A percentile compares a stretch with the other conserved stretches of the same genome.
These are phyloP conservation scores for Coemansia sp. DNA, from an alignment of 192 early-diverging fungal species.

Conservation along the genomic window DNA sequence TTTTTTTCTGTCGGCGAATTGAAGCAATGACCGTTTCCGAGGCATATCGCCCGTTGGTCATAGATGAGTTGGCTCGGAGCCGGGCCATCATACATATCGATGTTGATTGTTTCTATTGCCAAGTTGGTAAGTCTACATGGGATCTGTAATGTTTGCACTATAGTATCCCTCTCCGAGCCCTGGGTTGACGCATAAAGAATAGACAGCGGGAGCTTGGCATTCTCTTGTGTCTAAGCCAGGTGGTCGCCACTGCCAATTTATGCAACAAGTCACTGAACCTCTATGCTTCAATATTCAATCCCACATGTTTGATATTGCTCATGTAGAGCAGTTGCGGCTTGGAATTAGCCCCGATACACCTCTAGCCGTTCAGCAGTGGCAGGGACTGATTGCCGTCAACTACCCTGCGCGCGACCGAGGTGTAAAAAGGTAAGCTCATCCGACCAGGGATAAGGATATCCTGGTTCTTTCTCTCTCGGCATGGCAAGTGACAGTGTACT, in stretches of 20 bases:
- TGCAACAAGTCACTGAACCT: not conserved
- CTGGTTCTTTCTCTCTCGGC: not conserved
- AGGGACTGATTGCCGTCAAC: constrained; percentile 80
- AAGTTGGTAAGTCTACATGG: constrained; percentile 65
- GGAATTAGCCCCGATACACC: constrained; percentile 67
- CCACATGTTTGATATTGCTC: not conserved
- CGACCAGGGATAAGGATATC: not conserved
- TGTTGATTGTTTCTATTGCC: constrained; percentile 75
- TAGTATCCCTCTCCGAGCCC: not conserved
- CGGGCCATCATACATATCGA: constrained; percentile 62
- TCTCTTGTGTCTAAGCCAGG: not conserved
- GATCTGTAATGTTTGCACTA: not conserved
- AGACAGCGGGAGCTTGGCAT: not conserved
- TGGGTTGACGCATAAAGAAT: not conserved
- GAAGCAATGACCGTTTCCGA: constrained; percentile 20
- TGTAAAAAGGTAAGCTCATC: constrained; percentile 62
- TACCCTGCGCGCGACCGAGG: constrained; percentile 83
- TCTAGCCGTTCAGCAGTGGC: constrained; percentile 92
- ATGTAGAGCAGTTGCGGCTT: constrained; percentile 70
- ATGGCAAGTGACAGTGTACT: not conserved
- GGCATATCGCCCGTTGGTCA: constrained; percentile 19
- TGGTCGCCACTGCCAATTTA: not conserved
- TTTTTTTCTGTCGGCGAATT: not conserved
- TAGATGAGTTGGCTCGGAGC: constrained; percentile 45
- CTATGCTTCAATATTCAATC: constrained; percentile 6